Base-by-base conservation (phyloP, 768 basidiomycete species). In the Tubosaeta brunneosetosa region DNA sequence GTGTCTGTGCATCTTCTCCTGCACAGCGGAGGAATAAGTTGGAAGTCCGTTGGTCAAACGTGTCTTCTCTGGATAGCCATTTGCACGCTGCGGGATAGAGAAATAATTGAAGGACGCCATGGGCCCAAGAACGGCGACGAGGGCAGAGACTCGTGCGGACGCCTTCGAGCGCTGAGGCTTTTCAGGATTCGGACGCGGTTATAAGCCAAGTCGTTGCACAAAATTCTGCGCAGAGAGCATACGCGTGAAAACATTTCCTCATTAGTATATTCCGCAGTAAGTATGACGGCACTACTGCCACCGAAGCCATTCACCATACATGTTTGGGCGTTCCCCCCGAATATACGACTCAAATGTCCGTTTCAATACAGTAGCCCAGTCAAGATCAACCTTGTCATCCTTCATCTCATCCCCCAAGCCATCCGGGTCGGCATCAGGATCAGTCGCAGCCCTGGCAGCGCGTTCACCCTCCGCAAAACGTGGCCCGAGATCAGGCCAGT, bases 251-350 rank as follows among this genome's bases (percentile, higher is more conserved):
- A 54, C 29, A 61, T 66, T 59, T 56, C 65, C 66, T 51, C 43
- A 56, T 55, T 62, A 2, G 60, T 53, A 44, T 36, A 53, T 50
- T 66, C 65, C 65, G 65, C 62, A 64, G 65, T 37, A 44, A 4
- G 6, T 22, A 19, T 44, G 17, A 16, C 47, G 5, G 14, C 27
- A 22, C 27, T 16, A 19, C 50, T 60, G 61, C 63, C 67, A 57
- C 22, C 44, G 53, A 8, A 73, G 40, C 80, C 79, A 82, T 72
- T 94, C 92, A 32, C 92, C 91, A 69, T 94, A 94, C 89, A 92
- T 90, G 66, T 94, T 97, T 19, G 94, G 91, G 29, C 82, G 22
- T 69, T 97, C 93, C 2, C 85, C 88, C 6, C 94, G 77, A 49
- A 97, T 67, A 68, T 89, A 95, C 49, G 83, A 80, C 73, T 97